phyloP scores from a whole-genome alignment of 805 yeast species.

The Ogataea trehalophila region DNA sequence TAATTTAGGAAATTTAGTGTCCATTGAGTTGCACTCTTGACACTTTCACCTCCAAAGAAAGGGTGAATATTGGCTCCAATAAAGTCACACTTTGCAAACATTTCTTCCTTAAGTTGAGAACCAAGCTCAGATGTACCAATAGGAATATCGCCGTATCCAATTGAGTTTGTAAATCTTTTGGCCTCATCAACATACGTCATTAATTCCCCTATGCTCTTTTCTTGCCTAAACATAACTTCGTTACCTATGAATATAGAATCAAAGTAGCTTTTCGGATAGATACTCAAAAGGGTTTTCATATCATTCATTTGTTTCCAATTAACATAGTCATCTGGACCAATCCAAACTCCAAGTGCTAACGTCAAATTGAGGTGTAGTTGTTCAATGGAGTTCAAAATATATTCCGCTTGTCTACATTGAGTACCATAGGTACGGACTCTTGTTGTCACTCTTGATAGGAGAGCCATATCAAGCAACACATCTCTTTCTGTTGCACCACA shows the following conservation, averaged over 20 bases:
- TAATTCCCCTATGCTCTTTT: slow-evolving; percentile 35
- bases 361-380: slow-evolving; percentile 49
- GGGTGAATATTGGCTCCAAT: slow-evolving; percentile 66
- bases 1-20: slow-evolving; percentile 40
- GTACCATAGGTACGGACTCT: slow-evolving; percentile 56
- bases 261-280: slow-evolving; percentile 42
- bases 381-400: slow-evolving; percentile 48
- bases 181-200: slow-evolving; percentile 38
- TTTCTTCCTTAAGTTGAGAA: slow-evolving; percentile 34
- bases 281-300: slow-evolving; percentile 37
- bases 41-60: slow-evolving; percentile 56
- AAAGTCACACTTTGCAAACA: slow-evolving; percentile 45
- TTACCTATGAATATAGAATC: slow-evolving; percentile 56
- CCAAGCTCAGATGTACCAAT: slow-evolving; percentile 65
- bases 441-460: slow-evolving; percentile 53
- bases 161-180: slow-evolving; percentile 32
- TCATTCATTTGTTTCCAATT: slow-evolving; percentile 43
- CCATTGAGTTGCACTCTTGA: slow-evolving; percentile 48
- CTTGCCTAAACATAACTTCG: slow-evolving; percentile 55
- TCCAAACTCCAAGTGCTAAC: slow-evolving; percentile 60
- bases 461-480: slow-evolving; percentile 50
- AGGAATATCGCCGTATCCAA: slow-evolving; percentile 37
- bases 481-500: slow-evolving; percentile 49
- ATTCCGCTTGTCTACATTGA: slow-evolving; percentile 53
- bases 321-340: slow-evolving; percentile 39